A percentile compares a stretch with the other conserved stretches of the same genome.
Evolutionary conservation across 495 filamentous ascomycete species (phyloP).

Genomic region (Penicillium cinerascens): DNA sequence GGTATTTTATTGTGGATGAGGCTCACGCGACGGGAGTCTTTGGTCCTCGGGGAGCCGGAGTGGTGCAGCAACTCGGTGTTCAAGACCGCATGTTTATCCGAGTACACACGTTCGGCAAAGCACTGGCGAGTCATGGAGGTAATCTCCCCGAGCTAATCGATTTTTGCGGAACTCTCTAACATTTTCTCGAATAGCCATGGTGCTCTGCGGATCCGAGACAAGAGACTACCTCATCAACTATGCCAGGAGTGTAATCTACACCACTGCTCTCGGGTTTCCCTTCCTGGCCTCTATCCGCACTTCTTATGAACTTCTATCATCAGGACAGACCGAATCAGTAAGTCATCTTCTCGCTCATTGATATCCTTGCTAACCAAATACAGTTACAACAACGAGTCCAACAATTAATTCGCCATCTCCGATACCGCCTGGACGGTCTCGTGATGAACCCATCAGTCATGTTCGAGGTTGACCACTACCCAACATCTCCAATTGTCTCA

Average conservation of each 20-base stretch:
- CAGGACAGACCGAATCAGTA: slow-evolving; percentile 42
- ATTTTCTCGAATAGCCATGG: slow-evolving; percentile 27
- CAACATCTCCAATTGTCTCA: slow-evolving; percentile 43
- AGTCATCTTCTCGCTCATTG: background rate
- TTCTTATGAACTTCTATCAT: slow-evolving; percentile 41
- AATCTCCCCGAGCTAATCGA: slow-evolving; percentile 17
- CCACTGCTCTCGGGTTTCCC: slow-evolving; percentile 47
- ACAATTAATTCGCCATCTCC: slow-evolving; percentile 35
- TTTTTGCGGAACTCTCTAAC: background rate
- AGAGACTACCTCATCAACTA: slow-evolving; percentile 46
- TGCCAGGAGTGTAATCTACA: slow-evolving; percentile 47
- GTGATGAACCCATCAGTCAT: slow-evolving; percentile 24
- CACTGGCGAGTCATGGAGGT: slow-evolving; percentile 70
- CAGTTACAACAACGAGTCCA: slow-evolving; percentile 40
- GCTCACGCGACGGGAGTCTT: slow-evolving; percentile 71
- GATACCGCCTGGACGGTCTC: slow-evolving; percentile 27
- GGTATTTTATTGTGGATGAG: slow-evolving; percentile 73
- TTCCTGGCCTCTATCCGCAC: slow-evolving; percentile 45
- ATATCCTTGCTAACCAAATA: background rate
- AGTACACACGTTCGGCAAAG: slow-evolving; percentile 76
- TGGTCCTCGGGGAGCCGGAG: slow-evolving; percentile 59
- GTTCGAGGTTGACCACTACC: slow-evolving; percentile 38
- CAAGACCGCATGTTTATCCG: slow-evolving; percentile 64
- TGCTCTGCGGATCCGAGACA: slow-evolving; percentile 45
- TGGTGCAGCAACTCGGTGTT: slow-evolving; percentile 65